A percentile compares a stretch with the other conserved stretches of the same genome.
Conservation (phyloP, 768 basidiomycete species). For the Boletus insuetus region DNA sequence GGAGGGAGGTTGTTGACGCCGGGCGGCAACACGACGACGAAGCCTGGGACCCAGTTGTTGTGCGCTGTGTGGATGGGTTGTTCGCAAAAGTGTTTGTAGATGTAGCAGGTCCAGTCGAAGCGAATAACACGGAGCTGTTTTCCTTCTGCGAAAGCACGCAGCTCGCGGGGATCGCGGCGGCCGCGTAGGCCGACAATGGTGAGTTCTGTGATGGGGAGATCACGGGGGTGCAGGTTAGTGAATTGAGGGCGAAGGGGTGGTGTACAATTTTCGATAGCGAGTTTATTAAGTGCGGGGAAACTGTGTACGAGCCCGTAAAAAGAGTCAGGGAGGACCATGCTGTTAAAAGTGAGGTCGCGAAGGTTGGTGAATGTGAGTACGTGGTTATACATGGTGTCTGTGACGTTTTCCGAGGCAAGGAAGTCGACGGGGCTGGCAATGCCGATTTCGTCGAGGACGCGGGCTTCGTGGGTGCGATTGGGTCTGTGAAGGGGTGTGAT, state of each 20-base stretch:
- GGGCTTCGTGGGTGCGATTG: conserved; percentile 23
- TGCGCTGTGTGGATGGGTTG: neutral
- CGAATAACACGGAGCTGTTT: conserved; percentile 39
- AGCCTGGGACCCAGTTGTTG: conserved; percentile 16
- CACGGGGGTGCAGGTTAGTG: conserved; percentile 26
- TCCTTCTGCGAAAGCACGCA: conserved; percentile 36
- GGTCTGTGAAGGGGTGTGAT: conserved; percentile 16
- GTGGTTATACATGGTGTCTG: conserved; percentile 20
- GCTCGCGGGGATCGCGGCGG: conserved; percentile 20
- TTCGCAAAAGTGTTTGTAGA: conserved; percentile 31
- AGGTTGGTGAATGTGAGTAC: conserved; percentile 33
- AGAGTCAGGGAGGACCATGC: conserved; percentile 36
- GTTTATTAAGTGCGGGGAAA: conserved; percentile 36
- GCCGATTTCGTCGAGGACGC: conserved; percentile 23
- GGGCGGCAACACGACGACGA: conserved; percentile 7
- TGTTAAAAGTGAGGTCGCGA: conserved; percentile 35
- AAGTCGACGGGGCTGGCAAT: conserved; percentile 19
- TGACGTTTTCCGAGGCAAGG: conserved; percentile 18
- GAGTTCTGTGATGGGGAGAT: conserved; percentile 43
- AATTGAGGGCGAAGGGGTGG: conserved; percentile 20
- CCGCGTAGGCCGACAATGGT: conserved; percentile 38
- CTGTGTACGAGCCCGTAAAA: conserved; percentile 36
- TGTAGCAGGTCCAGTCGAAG: conserved; percentile 42
- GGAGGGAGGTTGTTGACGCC: conserved; percentile 2
- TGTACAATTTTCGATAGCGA: conserved; percentile 43